These are phyloP conservation scores for Anethum foeniculum DNA, from an alignment of 140 eudicot species.

Conservation along the genomic window DNA sequence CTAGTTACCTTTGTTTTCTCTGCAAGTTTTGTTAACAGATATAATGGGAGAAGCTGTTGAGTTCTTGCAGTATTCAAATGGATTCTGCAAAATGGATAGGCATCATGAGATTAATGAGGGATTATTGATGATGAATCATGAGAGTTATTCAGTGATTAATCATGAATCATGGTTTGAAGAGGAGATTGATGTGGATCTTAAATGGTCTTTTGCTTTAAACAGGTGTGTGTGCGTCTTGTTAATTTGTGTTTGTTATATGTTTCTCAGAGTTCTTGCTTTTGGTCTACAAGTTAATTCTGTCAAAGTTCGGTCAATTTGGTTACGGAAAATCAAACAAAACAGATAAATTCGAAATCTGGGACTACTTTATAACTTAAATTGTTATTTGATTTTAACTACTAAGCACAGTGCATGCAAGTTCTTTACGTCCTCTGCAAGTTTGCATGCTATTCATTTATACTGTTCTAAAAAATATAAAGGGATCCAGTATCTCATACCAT, in stretches of 20 bases:
- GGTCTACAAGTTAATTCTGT: too few species aligned
- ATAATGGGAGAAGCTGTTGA: constrained; percentile 40
- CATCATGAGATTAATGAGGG: neutral
- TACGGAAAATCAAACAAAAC: too few species aligned
- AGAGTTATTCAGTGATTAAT: constrained; percentile 2
- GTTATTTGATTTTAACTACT: neutral
- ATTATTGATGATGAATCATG: neutral
- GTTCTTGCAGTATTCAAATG: constrained; percentile 22
- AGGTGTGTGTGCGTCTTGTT: constrained; percentile 26
- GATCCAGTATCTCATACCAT: too few species aligned
- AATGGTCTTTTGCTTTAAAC: constrained; percentile 91
- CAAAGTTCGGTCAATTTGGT: too few species aligned
- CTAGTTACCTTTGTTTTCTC: neutral
- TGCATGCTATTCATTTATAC: neutral
- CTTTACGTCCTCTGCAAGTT: neutral
- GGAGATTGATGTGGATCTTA: constrained; percentile 73
- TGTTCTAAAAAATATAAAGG: too few species aligned
- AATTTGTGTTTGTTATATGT: neutral
- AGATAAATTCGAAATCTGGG: too few species aligned
- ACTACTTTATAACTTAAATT: too few species aligned
- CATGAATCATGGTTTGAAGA: constrained; percentile 68
- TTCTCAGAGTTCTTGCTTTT: neutral
- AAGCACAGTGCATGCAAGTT: neutral
- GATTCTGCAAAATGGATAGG: constrained; percentile 22
- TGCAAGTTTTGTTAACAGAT: neutral